phyloP scores from a whole-genome alignment of 768 basidiomycete genomes.

The Suillus brevipes region DNA sequence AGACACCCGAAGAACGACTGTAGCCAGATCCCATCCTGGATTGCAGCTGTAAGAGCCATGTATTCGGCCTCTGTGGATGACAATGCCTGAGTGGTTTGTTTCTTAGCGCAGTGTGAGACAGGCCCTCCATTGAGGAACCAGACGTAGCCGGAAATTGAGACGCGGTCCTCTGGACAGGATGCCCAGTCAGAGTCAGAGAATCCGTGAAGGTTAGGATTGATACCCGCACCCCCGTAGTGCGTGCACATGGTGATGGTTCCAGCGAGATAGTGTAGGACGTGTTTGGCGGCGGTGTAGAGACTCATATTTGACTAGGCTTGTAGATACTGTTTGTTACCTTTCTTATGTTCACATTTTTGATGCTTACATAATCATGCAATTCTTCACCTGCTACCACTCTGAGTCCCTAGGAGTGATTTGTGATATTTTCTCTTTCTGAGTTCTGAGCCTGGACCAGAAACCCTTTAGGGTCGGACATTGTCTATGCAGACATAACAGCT shows the following conservation, averaged over 20 bases:
- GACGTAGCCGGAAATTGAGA: background rate
- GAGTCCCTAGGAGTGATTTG: too few relatives aligned
- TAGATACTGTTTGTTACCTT: too few relatives aligned
- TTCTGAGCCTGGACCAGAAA: too few relatives aligned
- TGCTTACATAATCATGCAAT: too few relatives aligned
- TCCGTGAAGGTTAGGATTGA: background rate
- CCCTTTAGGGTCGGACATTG: too few relatives aligned
- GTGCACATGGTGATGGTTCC: accelerated
- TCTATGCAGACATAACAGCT: too few relatives aligned
- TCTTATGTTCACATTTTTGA: too few relatives aligned
- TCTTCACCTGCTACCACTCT: too few relatives aligned
- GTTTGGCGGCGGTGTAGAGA: background rate
- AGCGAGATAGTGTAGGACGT: background rate
- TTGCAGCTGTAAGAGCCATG: background rate
- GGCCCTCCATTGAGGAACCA: background rate
- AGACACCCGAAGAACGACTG: background rate
- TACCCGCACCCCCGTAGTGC: background rate
- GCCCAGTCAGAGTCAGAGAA: background rate
- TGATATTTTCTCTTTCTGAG: too few relatives aligned
- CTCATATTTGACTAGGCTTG: too few relatives aligned
- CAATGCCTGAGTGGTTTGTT: background rate
- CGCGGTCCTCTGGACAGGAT: background rate
- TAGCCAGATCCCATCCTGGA: background rate
- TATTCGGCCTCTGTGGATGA: background rate
- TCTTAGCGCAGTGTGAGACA: background rate